Conservation (phyloP, 148 eudicot species). For the Rhododendron griersonianum region DNA sequence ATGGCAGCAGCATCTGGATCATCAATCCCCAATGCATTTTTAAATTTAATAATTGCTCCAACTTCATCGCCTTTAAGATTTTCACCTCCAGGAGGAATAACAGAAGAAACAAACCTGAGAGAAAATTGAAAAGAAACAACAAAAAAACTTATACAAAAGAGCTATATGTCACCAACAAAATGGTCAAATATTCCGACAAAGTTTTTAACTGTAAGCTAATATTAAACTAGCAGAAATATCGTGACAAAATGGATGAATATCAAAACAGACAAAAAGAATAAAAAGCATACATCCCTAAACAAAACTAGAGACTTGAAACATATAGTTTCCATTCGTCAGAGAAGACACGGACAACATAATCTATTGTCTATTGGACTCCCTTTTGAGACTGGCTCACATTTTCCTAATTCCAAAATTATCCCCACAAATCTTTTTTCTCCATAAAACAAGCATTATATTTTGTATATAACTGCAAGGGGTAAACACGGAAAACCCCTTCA, state of each 20-base stretch:
- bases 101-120: conserved; percentile 65
- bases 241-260: not conserved
- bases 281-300: not conserved
- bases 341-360: not conserved
- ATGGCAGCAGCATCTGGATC: conserved; percentile 98
- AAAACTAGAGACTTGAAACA: not conserved
- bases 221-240: not conserved
- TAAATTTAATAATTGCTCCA: conserved; percentile 63
- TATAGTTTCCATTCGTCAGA: not conserved
- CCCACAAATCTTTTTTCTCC: too few species aligned
- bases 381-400: too few species aligned
- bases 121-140: not conserved
- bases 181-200: not conserved
- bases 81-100: conserved; percentile 73
- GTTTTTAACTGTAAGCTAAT: not conserved
- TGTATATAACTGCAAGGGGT: too few species aligned
- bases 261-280: not conserved
- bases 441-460: too few species aligned
- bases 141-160: not conserved
- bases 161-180: not conserved
- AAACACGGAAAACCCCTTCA: too few species aligned
- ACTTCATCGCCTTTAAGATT: conserved; percentile 90
- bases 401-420: too few species aligned
- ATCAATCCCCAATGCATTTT: conserved; percentile 82
- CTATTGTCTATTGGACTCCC: not conserved